Evolutionary conservation across 345 rosid genomes (phyloP).

Genomic region (Cardiospermum halicacabum): DNA sequence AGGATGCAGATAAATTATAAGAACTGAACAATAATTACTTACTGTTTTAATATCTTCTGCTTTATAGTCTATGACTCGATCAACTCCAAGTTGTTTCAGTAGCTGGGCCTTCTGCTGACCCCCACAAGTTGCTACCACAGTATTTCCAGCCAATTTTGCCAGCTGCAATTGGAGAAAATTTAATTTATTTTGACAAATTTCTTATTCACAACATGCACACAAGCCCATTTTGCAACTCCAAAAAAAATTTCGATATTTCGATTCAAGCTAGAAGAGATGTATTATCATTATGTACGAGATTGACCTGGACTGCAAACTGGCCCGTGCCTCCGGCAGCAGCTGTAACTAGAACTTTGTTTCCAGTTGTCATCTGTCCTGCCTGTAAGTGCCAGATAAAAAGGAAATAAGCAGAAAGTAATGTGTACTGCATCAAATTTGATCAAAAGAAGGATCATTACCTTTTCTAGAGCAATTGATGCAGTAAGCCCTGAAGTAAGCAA

Average conservation of each 20-base stretch:
- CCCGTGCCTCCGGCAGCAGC: conserved; percentile 99
- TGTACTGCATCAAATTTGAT: neutral
- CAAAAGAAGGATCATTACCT: conserved; percentile 36
- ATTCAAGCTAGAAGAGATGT: neutral
- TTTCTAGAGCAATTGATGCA: conserved; percentile 88
- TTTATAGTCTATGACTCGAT: conserved; percentile 86
- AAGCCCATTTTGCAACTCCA: neutral
- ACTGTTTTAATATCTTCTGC: conserved; percentile 81
- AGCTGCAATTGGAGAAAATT: conserved; percentile 48
- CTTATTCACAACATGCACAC: neutral
- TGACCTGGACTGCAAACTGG: conserved; percentile 97
- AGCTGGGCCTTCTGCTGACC: conserved; percentile 79
- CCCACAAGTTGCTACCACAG: conserved; percentile 89
- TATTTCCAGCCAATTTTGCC: conserved; percentile 84
- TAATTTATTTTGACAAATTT: neutral
- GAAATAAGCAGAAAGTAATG: conserved; percentile 12
- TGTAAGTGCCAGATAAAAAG: conserved; percentile 26
- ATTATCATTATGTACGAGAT: conserved; percentile 9
- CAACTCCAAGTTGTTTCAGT: conserved; percentile 75
- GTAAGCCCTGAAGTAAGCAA: conserved; percentile 99
- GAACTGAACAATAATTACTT: conserved; percentile 11
- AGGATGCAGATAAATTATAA: neutral
- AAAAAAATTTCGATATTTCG: neutral
- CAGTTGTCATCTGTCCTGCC: conserved; percentile 86
- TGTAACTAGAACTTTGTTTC: conserved; percentile 79